A percentile compares a stretch with the other conserved stretches of the same genome.
These are phyloP conservation scores for Noccaea caerulescens DNA, from an alignment of 345 rosid genomes.

Conservation along the genomic window DNA sequence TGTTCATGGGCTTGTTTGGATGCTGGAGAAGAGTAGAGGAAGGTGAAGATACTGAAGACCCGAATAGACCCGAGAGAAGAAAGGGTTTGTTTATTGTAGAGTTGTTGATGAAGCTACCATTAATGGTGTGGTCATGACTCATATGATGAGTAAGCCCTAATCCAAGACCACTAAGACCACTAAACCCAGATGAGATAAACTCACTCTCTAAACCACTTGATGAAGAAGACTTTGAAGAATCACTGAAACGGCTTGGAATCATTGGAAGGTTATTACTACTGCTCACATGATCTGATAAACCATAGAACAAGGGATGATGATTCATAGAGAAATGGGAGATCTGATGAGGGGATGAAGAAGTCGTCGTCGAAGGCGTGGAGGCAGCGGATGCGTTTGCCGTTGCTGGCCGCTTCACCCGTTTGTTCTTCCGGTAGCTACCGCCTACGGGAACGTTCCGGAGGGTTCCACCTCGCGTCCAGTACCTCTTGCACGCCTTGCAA, in stretches of 20 bases:
- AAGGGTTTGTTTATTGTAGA: constrained; percentile 48
- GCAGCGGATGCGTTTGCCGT: constrained; percentile 24
- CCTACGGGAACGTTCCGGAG: constrained; percentile 76
- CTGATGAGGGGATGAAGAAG: constrained; percentile 44
- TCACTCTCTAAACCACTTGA: constrained; percentile 49
- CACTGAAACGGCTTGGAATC: constrained; percentile 41
- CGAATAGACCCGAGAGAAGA: constrained; percentile 59
- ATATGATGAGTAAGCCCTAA: constrained; percentile 60
- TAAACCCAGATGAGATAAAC: constrained; percentile 55
- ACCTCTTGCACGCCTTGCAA: constrained; percentile 78
- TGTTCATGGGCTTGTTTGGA: constrained; percentile 53
- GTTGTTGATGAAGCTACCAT: constrained; percentile 36
- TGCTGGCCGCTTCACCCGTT: constrained; percentile 60
- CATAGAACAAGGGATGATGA: constrained; percentile 67
- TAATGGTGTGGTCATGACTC: constrained; percentile 36
- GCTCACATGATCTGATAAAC: constrained; percentile 53
- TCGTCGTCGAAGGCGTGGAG: constrained; percentile 34
- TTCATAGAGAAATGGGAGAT: constrained; percentile 48
- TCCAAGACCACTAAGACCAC: constrained; percentile 58
- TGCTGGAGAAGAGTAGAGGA: constrained; percentile 53
- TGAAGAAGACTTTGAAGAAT: constrained; percentile 38
- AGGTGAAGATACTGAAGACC: constrained; percentile 53
- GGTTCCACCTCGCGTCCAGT: constrained; percentile 77
- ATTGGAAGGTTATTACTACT: constrained; percentile 49
- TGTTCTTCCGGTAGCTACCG: constrained; percentile 76